These are phyloP conservation scores for Testicularia cyperi DNA, from an alignment of 1,284 basidiomycete genomes.

Conservation along the genomic window DNA sequence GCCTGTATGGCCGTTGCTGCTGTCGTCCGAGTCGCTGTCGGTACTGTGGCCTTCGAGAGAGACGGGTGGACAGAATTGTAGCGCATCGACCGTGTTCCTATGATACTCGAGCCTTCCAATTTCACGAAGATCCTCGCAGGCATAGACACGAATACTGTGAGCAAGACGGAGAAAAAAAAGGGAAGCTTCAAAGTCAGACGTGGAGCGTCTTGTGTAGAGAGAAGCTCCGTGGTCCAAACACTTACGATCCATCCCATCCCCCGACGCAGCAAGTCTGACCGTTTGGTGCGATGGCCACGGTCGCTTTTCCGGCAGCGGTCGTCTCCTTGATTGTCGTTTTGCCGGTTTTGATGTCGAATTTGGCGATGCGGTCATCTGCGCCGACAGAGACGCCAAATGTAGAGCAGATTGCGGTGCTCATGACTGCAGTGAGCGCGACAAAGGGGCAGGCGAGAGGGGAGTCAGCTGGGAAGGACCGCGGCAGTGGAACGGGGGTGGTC, in stretches of 20 bases:
- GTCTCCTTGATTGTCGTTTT: slow-evolving; percentile 2
- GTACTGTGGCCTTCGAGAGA: background rate
- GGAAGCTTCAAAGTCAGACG: background rate
- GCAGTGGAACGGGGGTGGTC: background rate
- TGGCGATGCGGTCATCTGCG: slow-evolving; percentile 31
- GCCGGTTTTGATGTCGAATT: slow-evolving; percentile 6
- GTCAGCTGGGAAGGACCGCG: background rate
- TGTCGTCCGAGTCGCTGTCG: slow-evolving; percentile 1
- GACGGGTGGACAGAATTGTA: slow-evolving; percentile 6
- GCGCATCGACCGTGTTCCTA: slow-evolving; percentile 24
- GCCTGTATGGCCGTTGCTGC: slow-evolving; percentile 1
- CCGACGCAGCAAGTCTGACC: slow-evolving; percentile 8
- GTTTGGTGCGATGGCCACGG: slow-evolving; percentile 13
- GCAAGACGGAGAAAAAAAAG: background rate
- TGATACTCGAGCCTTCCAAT: slow-evolving; percentile 19
- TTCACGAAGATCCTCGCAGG: background rate
- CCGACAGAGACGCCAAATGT: slow-evolving; percentile 15
- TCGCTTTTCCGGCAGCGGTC: slow-evolving; percentile 10
- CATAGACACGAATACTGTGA: slow-evolving; percentile 14
- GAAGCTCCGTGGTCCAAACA: background rate
- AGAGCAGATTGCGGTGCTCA: slow-evolving; percentile 3
- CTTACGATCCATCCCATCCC: slow-evolving; percentile 37
- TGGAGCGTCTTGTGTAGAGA: background rate
- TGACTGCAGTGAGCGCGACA: slow-evolving; percentile 2
- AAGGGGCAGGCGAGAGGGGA: background rate